Evolutionary conservation across 1,284 basidiomycete species (phyloP), one percentile per base, ranked within the genome.

Genomic region (Trametes polyzona): DNA sequence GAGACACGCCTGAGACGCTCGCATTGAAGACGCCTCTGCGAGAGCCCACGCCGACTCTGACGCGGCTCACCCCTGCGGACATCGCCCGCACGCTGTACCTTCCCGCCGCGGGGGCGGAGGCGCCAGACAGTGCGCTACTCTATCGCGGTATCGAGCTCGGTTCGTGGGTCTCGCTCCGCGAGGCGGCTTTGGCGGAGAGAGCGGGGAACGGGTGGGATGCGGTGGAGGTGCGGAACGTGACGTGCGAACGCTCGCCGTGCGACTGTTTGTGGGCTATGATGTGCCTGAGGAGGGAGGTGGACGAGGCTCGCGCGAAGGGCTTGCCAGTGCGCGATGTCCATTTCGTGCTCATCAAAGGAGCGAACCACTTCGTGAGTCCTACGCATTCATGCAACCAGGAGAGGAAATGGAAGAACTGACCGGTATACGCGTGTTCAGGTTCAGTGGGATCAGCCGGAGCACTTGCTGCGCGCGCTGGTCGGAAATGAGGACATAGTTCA

Each of bases 281-380:
- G 17, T 14, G 23, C 2, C n/a, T 47, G 33, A 36, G 9, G 46
- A 36, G 29, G 33, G 46, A 47, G 46, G 12, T 36, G 2, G 46
- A 37, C 14, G 46, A 35, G 16, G 46, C 33, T 16, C 8, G 21
- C 4, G 33, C 23, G 12, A 32, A 47, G 33, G 46, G 46, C 9
- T 4, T 36, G 4, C 33, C 33, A n/a, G 37, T 27, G 12, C 46
- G 46, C 23, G 17, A 37, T 11, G 23, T 47, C 6, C 46, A n/a
- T 14, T 35, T 37, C 4, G 46, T 47, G 23, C 19, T n/a, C 33
- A 37, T 47, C 23, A 55, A 48, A 21, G 53, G 44, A 6, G 46
- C 47, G 21, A 55, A 55, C 32, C 53, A 55, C 24, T 55, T 55
- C 27, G 53, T 55, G 27, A 35, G 53, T 29, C 17, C 6, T n/a